Conservation (phyloP, 1,139 yeast species). For the Arxiozyma heterogenica region DNA sequence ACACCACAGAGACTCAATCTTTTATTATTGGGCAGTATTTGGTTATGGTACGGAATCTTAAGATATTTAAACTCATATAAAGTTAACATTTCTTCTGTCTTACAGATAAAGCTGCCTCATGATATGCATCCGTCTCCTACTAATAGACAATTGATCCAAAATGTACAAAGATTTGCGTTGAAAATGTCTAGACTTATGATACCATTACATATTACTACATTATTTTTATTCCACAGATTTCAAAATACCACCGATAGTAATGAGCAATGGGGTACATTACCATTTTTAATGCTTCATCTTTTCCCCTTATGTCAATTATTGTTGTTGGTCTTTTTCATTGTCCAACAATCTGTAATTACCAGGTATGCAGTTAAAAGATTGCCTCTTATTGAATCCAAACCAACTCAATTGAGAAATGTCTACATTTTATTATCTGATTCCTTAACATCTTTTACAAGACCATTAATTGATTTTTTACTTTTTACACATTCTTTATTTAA, state of each 20-base stretch:
- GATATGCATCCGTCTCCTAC: conserved; percentile 22
- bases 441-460: conserved; percentile 68
- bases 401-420: conserved; percentile 64
- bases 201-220: conserved; percentile 20
- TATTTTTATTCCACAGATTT: conserved; percentile 6
- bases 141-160: conserved; percentile 19
- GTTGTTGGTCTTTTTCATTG: conserved; percentile 23
- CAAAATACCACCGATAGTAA: conserved; percentile 1
- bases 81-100: conserved; percentile 36
- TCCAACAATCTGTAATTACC: conserved; percentile 35
- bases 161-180: conserved; percentile 20
- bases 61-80: conserved; percentile 30
- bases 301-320: conserved; percentile 33
- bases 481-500: conserved; percentile 34
- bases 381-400: conserved; percentile 45
- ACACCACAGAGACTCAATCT: conserved; percentile 42
- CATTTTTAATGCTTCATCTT: conserved; percentile 13
- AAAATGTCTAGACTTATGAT: conserved; percentile 26
- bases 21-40: conserved; percentile 38
- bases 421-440: conserved; percentile 78
- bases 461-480: conserved; percentile 57
- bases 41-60: conserved; percentile 43
- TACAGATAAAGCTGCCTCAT: conserved; percentile 30
- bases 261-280: not conserved
- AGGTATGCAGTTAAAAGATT: conserved; percentile 34